Conservation (phyloP, 2,329 filamentous ascomycete species). For the Fusarium papillatum region DNA sequence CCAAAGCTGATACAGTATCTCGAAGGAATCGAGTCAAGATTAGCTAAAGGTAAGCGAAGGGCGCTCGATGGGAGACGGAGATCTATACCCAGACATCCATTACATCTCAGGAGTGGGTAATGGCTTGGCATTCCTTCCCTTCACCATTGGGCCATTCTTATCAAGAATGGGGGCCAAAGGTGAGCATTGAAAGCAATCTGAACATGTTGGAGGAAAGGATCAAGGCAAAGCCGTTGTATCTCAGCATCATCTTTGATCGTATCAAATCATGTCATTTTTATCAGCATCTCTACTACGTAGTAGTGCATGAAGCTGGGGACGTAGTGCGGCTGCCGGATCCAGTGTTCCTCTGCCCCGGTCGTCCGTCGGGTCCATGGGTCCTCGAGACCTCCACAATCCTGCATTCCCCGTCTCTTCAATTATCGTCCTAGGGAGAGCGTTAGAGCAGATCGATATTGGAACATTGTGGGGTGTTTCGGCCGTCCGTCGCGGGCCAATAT, state of each 20-base stretch:
- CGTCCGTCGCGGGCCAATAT: neutral
- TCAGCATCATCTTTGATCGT: neutral
- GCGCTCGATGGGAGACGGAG: neutral
- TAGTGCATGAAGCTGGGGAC: neutral
- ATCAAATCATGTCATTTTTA: neutral
- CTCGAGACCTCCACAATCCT: neutral
- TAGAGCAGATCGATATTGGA: neutral
- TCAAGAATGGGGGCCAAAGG: neutral
- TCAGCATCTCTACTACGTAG: neutral
- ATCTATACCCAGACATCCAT: neutral
- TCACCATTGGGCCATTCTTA: neutral
- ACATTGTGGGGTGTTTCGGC: neutral
- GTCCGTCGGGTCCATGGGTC: neutral
- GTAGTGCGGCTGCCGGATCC: neutral
- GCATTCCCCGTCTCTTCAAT: neutral
- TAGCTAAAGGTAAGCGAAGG: neutral
- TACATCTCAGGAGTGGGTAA: neutral
- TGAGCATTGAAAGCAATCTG: neutral
- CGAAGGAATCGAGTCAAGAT: neutral
- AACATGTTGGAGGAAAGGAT: neutral
- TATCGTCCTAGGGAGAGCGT: neutral
- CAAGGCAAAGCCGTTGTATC: neutral
- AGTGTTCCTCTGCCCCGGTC: neutral
- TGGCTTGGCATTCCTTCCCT: neutral
- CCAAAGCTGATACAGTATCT: neutral